Conservation (phyloP, 2,329 filamentous ascomycete genomes). For the Samsoniella hepiali region DNA sequence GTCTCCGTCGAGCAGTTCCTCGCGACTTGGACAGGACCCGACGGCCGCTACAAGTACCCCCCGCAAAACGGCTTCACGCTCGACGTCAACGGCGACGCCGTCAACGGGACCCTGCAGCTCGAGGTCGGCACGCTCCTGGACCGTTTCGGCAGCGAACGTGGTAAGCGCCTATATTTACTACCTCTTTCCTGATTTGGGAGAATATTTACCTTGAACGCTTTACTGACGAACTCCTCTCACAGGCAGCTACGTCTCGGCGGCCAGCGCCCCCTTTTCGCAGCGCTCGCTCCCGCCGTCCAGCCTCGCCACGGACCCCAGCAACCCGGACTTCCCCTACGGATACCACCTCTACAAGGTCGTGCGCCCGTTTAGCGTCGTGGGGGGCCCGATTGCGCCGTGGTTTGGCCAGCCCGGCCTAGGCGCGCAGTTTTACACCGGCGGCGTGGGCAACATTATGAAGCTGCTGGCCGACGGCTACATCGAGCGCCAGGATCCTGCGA, state of each 20-base stretch:
- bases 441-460: conserved; percentile 27
- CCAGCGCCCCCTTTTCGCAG: conserved; percentile 45
- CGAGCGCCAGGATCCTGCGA: conserved; percentile 28
- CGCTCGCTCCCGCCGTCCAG: conserved; percentile 45
- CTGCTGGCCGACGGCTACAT: conserved; percentile 35
- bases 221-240: neutral
- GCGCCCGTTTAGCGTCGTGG: conserved; percentile 36
- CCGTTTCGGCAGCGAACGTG: conserved; percentile 46
- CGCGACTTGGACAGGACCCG: conserved; percentile 30
- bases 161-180: conserved; percentile 21
- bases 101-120: conserved; percentile 41
- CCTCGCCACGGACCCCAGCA: conserved; percentile 34
- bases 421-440: conserved; percentile 31
- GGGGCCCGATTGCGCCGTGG: conserved; percentile 47
- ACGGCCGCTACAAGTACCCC: conserved; percentile 37
- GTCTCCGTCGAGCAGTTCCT: conserved; percentile 35
- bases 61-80: conserved; percentile 40
- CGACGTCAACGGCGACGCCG: conserved; percentile 32
- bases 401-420: conserved; percentile 50
- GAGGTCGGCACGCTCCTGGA: conserved; percentile 42
- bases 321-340: conserved; percentile 41
- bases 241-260: conserved; percentile 38
- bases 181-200: too few relatives aligned
- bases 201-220: too few relatives aligned
- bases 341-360: conserved; percentile 48